Evolutionary conservation across 805 yeast genomes (phyloP).

Genomic region (Zygosaccharomyces gambellarensis): DNA sequence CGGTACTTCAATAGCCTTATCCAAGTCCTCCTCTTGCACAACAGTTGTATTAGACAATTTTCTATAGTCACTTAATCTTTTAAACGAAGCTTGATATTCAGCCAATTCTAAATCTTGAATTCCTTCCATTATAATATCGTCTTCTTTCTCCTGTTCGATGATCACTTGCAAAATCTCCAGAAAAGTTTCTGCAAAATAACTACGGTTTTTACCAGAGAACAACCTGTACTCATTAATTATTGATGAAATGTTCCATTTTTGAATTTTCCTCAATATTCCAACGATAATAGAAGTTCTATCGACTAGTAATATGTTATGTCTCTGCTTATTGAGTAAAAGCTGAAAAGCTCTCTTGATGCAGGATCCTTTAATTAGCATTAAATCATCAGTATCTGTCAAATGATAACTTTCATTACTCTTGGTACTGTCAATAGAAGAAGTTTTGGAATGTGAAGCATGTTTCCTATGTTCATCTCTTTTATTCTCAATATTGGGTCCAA

Average conservation of each 20-base stretch:
- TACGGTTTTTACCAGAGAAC: conserved; percentile 65
- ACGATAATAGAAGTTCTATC: conserved; percentile 77
- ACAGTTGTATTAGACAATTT: conserved; percentile 18
- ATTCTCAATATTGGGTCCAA: conserved; percentile 14
- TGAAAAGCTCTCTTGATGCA: conserved; percentile 64
- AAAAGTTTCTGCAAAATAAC: conserved; percentile 76
- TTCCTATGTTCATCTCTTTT: conserved; percentile 16
- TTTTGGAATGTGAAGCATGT: conserved; percentile 12
- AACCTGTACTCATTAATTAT: conserved; percentile 80
- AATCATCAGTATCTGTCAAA: conserved; percentile 45
- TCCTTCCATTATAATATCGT: conserved; percentile 7
- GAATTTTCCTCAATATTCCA: conserved; percentile 75
- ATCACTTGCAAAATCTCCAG: conserved; percentile 60
- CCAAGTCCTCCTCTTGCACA: conserved; percentile 29
- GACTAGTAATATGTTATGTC: conserved; percentile 67
- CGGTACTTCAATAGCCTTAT: conserved; percentile 29
- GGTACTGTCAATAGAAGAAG: neutral
- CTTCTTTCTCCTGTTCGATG: conserved; percentile 29
- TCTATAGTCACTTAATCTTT: conserved; percentile 6
- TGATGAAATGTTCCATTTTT: conserved; percentile 84
- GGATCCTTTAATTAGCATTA: conserved; percentile 72
- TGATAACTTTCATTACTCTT: conserved; percentile 13
- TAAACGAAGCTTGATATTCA: neutral
- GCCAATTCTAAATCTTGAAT: conserved; percentile 9
- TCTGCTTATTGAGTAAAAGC: conserved; percentile 52